These are phyloP conservation scores for Solanum rostratum DNA, from an alignment of 257 asterid genomes.

Conservation along the genomic window DNA sequence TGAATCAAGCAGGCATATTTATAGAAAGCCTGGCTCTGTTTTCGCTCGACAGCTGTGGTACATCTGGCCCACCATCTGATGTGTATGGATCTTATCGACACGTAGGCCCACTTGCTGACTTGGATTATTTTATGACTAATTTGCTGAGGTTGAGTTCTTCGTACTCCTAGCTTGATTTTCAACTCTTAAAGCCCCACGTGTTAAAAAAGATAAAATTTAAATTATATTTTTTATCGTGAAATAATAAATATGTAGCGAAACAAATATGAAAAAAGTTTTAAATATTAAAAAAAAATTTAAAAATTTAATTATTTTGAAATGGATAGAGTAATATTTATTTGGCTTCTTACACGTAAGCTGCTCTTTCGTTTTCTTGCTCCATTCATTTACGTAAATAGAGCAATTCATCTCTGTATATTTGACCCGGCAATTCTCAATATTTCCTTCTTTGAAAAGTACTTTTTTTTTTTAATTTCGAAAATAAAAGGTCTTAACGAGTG, in stretches of 20 bases:
- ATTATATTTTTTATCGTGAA: no score
- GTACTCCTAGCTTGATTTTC: no score
- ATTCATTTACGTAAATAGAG: neutral
- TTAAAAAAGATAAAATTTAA: no score
- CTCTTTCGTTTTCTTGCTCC: neutral
- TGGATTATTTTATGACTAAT: neutral
- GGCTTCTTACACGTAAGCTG: neutral
- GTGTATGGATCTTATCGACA: conserved; percentile 14
- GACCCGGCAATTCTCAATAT: neutral
- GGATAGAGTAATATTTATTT: neutral
- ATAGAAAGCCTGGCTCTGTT: neutral
- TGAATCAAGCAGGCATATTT: neutral
- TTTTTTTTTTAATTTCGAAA: neutral
- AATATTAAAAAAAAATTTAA: rapidly evolving
- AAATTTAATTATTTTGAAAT: no score
- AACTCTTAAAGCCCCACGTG: no score
- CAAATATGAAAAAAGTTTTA: no score
- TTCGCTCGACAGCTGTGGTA: neutral
- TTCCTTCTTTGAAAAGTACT: neutral
- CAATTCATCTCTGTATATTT: neutral
- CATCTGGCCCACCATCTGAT: conserved; percentile 16
- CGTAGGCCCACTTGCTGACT: conserved; percentile 46
- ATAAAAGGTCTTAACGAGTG: neutral
- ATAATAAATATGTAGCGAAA: no score
- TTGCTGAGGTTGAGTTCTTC: no score